These are phyloP conservation scores for Grifola frondosa DNA, from an alignment of 1,284 basidiomycete genomes.

Conservation along the genomic window DNA sequence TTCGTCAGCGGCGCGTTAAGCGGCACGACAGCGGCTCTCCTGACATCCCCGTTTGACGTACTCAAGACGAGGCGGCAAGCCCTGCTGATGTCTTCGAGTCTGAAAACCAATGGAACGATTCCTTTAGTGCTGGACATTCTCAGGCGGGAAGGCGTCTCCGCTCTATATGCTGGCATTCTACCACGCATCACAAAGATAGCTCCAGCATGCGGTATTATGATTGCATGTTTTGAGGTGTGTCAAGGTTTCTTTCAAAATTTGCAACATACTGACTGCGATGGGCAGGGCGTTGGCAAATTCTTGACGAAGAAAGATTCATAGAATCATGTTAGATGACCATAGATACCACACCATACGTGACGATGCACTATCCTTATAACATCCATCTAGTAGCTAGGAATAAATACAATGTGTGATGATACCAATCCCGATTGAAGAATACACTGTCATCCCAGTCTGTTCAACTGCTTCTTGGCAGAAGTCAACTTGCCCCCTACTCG, in stretches of 20 bases:
- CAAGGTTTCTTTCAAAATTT: neutral
- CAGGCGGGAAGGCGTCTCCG: constrained; percentile 73
- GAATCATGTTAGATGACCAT: constrained; percentile 17
- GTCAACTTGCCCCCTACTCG: constrained; percentile 74
- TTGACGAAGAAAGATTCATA: constrained; percentile 37
- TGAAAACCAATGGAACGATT: constrained; percentile 47
- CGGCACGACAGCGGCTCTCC: constrained; percentile 80
- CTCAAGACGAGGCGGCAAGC: constrained; percentile 93
- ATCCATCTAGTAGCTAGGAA: constrained; percentile 18
- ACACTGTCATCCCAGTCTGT: constrained; percentile 54
- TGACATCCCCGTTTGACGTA: constrained; percentile 96
- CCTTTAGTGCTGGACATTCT: constrained; percentile 70
- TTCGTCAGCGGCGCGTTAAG: constrained; percentile 84
- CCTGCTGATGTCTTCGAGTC: constrained; percentile 54
- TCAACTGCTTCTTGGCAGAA: constrained; percentile 80
- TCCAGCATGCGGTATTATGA: constrained; percentile 99
- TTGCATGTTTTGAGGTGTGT: constrained; percentile 88
- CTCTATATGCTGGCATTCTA: constrained; percentile 83
- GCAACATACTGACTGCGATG: constrained; percentile 2
- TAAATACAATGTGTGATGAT: constrained; percentile 15
- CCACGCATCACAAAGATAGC: constrained; percentile 95
- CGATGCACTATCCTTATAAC: constrained; percentile 24
- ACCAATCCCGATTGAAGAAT: constrained; percentile 6
- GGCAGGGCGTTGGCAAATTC: constrained; percentile 55
- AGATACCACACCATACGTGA: constrained; percentile 17